These are phyloP conservation scores for Viridothelium virens DNA, from an alignment of 495 filamentous ascomycete species.

Conservation along the genomic window DNA sequence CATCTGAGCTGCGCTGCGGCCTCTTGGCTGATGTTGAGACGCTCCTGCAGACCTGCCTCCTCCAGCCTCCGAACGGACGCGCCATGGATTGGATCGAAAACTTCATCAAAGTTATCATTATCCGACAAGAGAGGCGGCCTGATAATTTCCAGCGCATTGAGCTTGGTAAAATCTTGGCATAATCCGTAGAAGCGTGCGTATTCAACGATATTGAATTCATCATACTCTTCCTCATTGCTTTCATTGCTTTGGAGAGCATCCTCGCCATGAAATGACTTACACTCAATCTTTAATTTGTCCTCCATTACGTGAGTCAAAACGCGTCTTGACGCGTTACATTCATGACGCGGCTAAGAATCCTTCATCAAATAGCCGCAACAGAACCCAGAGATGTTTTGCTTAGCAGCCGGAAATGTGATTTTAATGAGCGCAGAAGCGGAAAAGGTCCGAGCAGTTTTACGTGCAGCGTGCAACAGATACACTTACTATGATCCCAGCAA, in stretches of 20 bases:
- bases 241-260: neutral
- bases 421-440: no score
- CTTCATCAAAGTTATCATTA: slow-evolving; percentile 17
- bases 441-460: no score
- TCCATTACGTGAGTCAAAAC: neutral
- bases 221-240: slow-evolving; percentile 20
- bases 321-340: neutral
- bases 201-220: slow-evolving; percentile 35
- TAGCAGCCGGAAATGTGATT: no score
- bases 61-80: neutral
- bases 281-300: neutral
- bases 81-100: slow-evolving; percentile 4
- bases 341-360: no score
- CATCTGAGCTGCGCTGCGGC: neutral
- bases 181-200: slow-evolving; percentile 39
- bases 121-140: slow-evolving; percentile 2
- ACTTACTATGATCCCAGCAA: no score
- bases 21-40: neutral
- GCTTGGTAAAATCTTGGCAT: slow-evolving; percentile 16
- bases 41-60: neutral
- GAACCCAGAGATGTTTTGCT: no score
- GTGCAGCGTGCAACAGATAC: no score
- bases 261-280: neutral
- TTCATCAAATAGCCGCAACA: no score
- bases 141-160: neutral